Evolutionary conservation across 352 stramenopile species (phyloP).

Genomic region (Elongisporangium prolatum): DNA sequence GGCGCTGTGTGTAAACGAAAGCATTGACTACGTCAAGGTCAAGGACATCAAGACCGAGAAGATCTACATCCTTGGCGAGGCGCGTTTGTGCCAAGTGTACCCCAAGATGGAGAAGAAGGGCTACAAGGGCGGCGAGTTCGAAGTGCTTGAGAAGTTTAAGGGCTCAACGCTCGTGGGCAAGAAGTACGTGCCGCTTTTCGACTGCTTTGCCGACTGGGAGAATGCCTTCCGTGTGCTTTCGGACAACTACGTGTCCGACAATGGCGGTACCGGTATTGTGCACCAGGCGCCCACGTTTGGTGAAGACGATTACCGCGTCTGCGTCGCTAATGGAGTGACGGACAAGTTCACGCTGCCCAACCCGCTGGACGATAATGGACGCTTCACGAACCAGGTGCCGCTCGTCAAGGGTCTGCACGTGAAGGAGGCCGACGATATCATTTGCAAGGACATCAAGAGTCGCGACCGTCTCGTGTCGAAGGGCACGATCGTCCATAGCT

Average conservation of each 20-base stretch:
- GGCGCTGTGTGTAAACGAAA: slow-evolving; percentile 96
- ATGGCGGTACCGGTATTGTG: slow-evolving; percentile 96
- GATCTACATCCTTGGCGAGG: slow-evolving; percentile 93
- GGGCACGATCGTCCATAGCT: slow-evolving; percentile 96
- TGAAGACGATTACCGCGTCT: slow-evolving; percentile 99
- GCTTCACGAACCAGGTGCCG: slow-evolving; percentile 92
- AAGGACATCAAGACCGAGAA: slow-evolving; percentile 91
- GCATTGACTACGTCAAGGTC: slow-evolving; percentile 98
- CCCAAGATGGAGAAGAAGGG: slow-evolving; percentile 97
- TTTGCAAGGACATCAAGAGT: slow-evolving; percentile 95
- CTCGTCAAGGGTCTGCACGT: slow-evolving; percentile 95
- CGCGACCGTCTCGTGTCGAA: slow-evolving; percentile 95
- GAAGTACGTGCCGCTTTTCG: slow-evolving; percentile 96
- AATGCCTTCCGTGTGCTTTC: slow-evolving; percentile 95
- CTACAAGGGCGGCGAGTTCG: slow-evolving; percentile 93
- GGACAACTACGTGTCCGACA: slow-evolving; percentile 98
- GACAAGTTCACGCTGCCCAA: slow-evolving; percentile 95
- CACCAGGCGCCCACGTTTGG: slow-evolving; percentile 99
- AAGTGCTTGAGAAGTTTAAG: slow-evolving; percentile 89
- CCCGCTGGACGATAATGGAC: slow-evolving; percentile 96
- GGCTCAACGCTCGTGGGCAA: slow-evolving; percentile 94
- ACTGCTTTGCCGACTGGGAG: slow-evolving; percentile 90
- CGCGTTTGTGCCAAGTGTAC: slow-evolving; percentile 94
- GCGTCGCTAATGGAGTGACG: slow-evolving; percentile 93
- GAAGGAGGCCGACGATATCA: slow-evolving; percentile 97